Evolutionary conservation across 805 yeast species (phyloP), one percentile per base, ranked within the genome.

Genomic region (Yamadazyma laniorum): DNA sequence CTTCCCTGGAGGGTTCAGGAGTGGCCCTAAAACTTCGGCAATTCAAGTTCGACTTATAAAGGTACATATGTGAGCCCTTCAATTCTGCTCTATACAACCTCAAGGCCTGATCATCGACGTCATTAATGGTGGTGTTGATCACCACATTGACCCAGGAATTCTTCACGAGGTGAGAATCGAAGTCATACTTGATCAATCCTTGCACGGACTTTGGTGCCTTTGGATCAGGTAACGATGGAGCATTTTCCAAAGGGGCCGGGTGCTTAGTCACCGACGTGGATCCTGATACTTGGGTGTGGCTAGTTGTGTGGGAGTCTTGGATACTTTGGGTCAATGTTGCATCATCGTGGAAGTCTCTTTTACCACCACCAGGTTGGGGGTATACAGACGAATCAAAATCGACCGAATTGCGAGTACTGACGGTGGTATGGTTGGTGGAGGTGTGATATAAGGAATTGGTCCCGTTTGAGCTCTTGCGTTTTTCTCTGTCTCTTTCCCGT

Each of bases 11-110:
- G 23, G 23, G 6, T 7, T 21, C 23, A 9, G 23, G 23, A 6
- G 31, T 16, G 7, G 30, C 19, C 29, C 22, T 40, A 44, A 72
- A 67, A 31, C 53, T 54, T 35, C 54, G 61, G 29, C 61, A 56
- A 42, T 71, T 72, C 18, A 78, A 39, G 18, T 67, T 78, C 25
- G 79, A 72, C 55, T 77, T 82, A 64, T 75, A 85, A 13, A 89
- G 57, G 37, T 70, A 67, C 36, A 89, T 60, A 29, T 69, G 66
- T 2, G 89, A 77, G 14, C 95, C 95, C 49, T 72, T 77, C 40
- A 89, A 62, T 51, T 80, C 86, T 0, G 84, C 88, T 35, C 82
- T 69, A 40, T 67, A 77, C 22, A 86, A 56, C 42, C 74, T 63
- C 57, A 72, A 48, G 21, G 61, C 62, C 6, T 58, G 60, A 29